Percentiles rank a stretch among this genome's conserved stretches.
These are phyloP conservation scores for Arachnomyces sp. DNA, from an alignment of 2,329 filamentous ascomycete species.

Conservation along the genomic window DNA sequence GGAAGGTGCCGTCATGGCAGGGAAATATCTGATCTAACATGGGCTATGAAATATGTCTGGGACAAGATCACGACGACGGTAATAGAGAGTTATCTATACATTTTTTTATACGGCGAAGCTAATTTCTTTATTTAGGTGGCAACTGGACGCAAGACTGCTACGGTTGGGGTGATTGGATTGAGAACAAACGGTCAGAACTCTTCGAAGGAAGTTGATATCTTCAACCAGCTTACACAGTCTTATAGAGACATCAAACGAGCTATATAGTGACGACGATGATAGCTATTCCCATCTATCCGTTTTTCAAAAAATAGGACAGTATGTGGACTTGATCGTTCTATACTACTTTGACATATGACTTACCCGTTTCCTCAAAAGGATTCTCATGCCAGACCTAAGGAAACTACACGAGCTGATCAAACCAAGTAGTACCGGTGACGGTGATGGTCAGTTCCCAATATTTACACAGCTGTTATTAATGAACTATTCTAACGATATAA, in stretches of 20 bases:
- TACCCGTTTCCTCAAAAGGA: constrained; percentile 26
- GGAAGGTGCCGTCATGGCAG: constrained; percentile 63
- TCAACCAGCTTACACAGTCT: constrained; percentile 6
- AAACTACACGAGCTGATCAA: constrained; percentile 56
- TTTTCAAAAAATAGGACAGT: constrained; percentile 57
- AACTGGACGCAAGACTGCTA: constrained; percentile 66
- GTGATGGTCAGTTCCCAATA: constrained; percentile 54
- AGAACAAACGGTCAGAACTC: constrained; percentile 58
- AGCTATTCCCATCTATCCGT: constrained; percentile 78
- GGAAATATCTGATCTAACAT: constrained; percentile 74
- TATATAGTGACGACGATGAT: constrained; percentile 51
- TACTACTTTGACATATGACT: background rate
- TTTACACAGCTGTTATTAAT: background rate
- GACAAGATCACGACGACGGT: constrained; percentile 78
- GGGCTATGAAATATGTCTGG: constrained; percentile 87
- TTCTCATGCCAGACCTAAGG: constrained; percentile 62
- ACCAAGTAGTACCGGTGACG: constrained; percentile 59
- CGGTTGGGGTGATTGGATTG: constrained; percentile 72
- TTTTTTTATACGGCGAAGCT: background rate
- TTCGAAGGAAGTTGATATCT: background rate
- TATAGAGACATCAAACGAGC: constrained; percentile 58
- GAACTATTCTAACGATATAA: constrained; percentile 12
- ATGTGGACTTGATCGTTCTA: constrained; percentile 42
- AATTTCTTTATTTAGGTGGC: constrained; percentile 37
- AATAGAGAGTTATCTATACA: constrained; percentile 24